Evolutionary conservation across 768 basidiomycete genomes (phyloP).

Genomic region (Termitomyces sp.): DNA sequence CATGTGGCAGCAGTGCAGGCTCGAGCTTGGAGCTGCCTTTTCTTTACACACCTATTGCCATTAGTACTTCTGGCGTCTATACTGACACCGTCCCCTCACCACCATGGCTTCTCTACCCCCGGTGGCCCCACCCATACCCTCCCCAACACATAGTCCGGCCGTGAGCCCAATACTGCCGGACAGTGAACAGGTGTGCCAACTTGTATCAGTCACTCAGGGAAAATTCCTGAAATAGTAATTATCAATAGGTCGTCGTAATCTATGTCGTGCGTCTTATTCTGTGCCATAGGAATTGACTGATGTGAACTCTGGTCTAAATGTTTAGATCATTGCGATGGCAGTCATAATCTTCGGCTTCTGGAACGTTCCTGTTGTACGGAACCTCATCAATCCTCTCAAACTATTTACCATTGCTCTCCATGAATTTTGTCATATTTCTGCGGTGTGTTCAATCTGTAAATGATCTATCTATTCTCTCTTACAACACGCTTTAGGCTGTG

Average conservation of each 20-base stretch:
- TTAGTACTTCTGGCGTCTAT: background rate
- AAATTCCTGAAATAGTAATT: slow-evolving; percentile 16
- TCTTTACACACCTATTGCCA: background rate
- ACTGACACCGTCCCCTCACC: background rate
- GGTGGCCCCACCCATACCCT: slow-evolving; percentile 40
- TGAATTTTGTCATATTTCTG: slow-evolving; percentile 79
- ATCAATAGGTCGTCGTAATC: slow-evolving; percentile 61
- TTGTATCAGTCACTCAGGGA: slow-evolving; percentile 7
- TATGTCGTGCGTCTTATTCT: slow-evolving; percentile 57
- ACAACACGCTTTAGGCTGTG: slow-evolving; percentile 50
- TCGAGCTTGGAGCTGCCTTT: background rate
- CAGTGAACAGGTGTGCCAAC: slow-evolving; percentile 60
- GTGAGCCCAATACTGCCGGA: slow-evolving; percentile 54
- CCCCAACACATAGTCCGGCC: slow-evolving; percentile 26
- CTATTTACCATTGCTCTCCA: slow-evolving; percentile 88
- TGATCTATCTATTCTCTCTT: background rate
- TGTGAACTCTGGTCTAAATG: background rate
- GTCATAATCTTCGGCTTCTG: slow-evolving; percentile 86
- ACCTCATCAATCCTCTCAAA: slow-evolving; percentile 81
- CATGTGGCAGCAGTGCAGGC: slow-evolving; percentile 18
- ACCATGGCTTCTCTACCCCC: slow-evolving; percentile 34
- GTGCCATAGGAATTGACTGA: background rate
- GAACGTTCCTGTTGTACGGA: slow-evolving; percentile 79
- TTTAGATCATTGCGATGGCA: slow-evolving; percentile 79
- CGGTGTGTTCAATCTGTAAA: slow-evolving; percentile 44